phyloP scores from a whole-genome alignment of 2,329 filamentous ascomycete species.

The Nemania bipapillata region DNA sequence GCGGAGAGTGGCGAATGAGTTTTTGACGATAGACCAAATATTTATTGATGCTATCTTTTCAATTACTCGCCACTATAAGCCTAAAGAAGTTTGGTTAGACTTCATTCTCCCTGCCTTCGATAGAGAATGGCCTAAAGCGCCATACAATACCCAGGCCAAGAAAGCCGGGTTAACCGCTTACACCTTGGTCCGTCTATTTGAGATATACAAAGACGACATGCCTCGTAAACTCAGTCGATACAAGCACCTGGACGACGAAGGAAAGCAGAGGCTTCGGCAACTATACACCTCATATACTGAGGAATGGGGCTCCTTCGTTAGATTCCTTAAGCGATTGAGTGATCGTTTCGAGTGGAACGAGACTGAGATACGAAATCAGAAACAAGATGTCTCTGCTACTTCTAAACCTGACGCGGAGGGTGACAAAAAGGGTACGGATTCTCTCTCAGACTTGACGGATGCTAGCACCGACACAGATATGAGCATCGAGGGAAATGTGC shows the following conservation, averaged over 20 bases:
- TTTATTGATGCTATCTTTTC: conserved; percentile 46
- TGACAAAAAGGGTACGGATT: conserved; percentile 13
- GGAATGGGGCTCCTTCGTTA: conserved; percentile 37
- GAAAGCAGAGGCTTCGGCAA: conserved; percentile 32
- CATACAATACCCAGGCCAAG: conserved; percentile 32
- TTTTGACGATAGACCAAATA: conserved; percentile 42
- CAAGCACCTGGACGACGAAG: conserved; percentile 36
- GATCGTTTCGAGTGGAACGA: conserved; percentile 47
- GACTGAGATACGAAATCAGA: conserved; percentile 2
- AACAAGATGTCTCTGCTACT: background rate
- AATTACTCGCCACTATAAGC: conserved; percentile 22
- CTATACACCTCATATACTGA: conserved; percentile 15
- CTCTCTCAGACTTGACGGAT: conserved; percentile 26
- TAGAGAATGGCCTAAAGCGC: conserved; percentile 36
- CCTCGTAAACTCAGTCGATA: conserved; percentile 32
- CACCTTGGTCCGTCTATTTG: conserved; percentile 44
- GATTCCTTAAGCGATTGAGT: conserved; percentile 42
- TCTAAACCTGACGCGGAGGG: conserved; percentile 3
- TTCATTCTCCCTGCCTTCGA: conserved; percentile 42
- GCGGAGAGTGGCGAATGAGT: conserved; percentile 44
- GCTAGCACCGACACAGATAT: conserved; percentile 30
- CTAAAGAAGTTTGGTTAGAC: conserved; percentile 47
- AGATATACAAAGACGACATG: conserved; percentile 39
- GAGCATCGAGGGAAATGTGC: conserved; percentile 47
- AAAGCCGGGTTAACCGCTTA: conserved; percentile 37